phyloP scores from a whole-genome alignment of 106 monocot species.

The Allium cepa region DNA sequence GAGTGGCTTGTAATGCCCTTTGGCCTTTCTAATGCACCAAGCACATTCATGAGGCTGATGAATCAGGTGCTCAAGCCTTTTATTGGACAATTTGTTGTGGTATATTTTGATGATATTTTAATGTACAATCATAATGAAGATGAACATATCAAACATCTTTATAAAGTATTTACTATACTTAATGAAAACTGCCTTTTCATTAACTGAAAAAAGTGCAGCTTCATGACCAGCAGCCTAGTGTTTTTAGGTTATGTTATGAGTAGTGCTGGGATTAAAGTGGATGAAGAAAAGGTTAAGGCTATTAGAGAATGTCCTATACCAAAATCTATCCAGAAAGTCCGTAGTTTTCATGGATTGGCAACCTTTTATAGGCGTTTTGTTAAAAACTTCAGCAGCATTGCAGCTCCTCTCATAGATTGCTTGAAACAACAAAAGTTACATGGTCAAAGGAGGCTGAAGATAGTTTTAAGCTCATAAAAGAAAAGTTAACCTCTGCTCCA shows the following conservation, averaged over 20 bases:
- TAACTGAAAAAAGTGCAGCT: background rate
- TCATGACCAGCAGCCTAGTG: background rate
- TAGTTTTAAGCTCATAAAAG: background rate
- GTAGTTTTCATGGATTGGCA: conserved; percentile 1
- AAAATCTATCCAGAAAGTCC: background rate
- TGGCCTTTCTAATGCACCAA: conserved; percentile 1
- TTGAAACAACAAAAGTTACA: background rate
- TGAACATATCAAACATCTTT: background rate
- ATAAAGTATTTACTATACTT: background rate
- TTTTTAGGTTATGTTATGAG: background rate
- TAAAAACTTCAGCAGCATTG: background rate
- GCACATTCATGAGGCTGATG: conserved; percentile 1
- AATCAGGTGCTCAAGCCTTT: background rate
- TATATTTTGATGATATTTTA: conserved; percentile 2
- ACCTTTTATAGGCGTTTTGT: background rate
- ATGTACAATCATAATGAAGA: background rate
- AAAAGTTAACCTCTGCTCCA: background rate
- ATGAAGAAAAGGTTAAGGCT: background rate
- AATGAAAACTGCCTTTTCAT: background rate
- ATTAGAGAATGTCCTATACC: background rate
- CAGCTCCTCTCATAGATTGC: background rate
- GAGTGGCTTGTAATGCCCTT: conserved; percentile 11
- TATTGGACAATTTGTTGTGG: background rate
- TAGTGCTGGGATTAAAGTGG: background rate
- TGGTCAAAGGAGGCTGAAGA: background rate